Evolutionary conservation across 768 basidiomycete species (phyloP).

Genomic region (Clavulina sp.): DNA sequence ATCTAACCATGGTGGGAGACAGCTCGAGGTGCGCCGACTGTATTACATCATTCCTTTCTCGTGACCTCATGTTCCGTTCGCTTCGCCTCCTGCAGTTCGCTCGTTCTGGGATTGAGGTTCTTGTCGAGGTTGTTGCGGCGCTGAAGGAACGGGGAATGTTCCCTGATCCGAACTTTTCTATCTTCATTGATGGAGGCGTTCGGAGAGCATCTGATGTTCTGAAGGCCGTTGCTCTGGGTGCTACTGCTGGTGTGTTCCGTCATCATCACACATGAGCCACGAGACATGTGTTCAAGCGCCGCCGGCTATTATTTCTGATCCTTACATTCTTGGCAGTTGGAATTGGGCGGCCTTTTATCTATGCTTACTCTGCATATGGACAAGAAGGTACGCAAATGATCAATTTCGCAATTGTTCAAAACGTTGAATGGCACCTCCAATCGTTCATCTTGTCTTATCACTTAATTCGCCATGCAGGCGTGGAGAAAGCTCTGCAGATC

Average conservation of each 20-base stretch:
- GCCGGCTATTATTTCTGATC: neutral
- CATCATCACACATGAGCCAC: neutral
- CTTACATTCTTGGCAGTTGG: conserved; percentile 32
- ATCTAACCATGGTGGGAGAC: conserved; percentile 74
- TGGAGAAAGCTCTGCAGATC: conserved; percentile 67
- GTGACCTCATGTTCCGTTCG: neutral
- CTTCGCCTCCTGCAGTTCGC: conserved; percentile 33
- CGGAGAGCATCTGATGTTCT: conserved; percentile 77
- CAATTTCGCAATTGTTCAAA: neutral
- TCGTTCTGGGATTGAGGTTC: conserved; percentile 77
- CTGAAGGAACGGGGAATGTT: conserved; percentile 50
- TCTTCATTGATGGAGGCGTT: conserved; percentile 91
- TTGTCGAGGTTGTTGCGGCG: conserved; percentile 65
- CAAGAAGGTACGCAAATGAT: conserved; percentile 24
- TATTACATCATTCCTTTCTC: neutral
- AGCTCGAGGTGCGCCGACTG: conserved; percentile 24
- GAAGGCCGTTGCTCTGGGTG: conserved; percentile 76
- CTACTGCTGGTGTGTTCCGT: conserved; percentile 40
- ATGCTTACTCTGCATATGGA: conserved; percentile 81
- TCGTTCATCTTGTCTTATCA: neutral
- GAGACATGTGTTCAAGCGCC: conserved; percentile 7
- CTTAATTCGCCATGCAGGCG: conserved; percentile 26
- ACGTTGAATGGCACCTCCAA: neutral
- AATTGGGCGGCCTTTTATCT: conserved; percentile 72
- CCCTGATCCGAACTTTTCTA: conserved; percentile 53